A percentile compares a stretch with the other conserved stretches of the same genome.
These are phyloP conservation scores for Carex kokanica DNA, from an alignment of 176 grass and related monocot genomes.

Conservation along the genomic window DNA sequence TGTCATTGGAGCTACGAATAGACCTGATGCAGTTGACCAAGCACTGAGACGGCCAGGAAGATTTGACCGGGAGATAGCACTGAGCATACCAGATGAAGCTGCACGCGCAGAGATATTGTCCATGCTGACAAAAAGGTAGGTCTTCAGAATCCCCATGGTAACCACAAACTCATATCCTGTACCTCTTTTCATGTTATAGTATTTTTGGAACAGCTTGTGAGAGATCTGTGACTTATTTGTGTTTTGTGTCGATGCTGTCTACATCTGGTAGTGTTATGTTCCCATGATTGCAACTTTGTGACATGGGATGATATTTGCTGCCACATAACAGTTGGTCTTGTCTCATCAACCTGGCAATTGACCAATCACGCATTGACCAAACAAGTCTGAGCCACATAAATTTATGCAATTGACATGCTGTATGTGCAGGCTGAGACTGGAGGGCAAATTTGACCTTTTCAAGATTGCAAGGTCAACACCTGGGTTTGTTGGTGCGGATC, in stretches of 20 bases:
- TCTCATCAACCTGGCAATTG: not conserved
- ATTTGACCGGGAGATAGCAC: conserved; percentile 83
- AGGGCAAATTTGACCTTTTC: conserved; percentile 73
- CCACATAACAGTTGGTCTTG: not conserved
- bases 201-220: not conserved
- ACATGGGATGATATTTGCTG: not conserved
- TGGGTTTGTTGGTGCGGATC: conserved; percentile 93
- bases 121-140: conserved; percentile 51
- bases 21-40: conserved; percentile 92
- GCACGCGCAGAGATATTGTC: conserved; percentile 66
- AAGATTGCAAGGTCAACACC: conserved; percentile 86
- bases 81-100: conserved; percentile 87
- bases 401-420: not conserved
- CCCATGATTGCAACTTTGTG: too few species aligned
- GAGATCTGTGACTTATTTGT: not conserved
- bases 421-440: conserved; percentile 45
- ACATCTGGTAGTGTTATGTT: not conserved
- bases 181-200: not conserved
- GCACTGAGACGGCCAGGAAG: conserved; percentile 84
- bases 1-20: conserved; percentile 96
- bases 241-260: not conserved
- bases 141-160: not conserved
- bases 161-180: too few species aligned
- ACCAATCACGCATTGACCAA: not conserved
- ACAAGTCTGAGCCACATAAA: not conserved